Base-by-base conservation (phyloP, 805 yeast species). In the Candida ascalaphidarum region DNA sequence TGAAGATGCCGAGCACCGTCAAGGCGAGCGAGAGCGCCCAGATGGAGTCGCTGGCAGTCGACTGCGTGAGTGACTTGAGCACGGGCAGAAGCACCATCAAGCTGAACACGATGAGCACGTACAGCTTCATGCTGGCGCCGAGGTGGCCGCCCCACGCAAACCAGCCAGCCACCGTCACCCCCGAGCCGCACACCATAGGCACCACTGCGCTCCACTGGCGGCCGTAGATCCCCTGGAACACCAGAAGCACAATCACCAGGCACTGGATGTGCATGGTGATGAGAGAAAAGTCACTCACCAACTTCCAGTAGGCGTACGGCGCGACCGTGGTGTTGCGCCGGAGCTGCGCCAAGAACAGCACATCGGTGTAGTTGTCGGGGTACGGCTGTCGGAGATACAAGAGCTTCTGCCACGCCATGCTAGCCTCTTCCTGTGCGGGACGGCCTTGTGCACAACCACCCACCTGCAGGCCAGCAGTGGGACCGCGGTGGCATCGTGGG, bases 11-110 rank as follows among this genome's bases (percentile, higher is more conserved):
- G 24, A 77, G 58, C 8, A 84, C 41, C 18, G 82, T 76, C 11
- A 92, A 60, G 77, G 95, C 80, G 26, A 79, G 75, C 6, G 94
- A 74, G 4, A 92, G 54, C 0, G 95, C 86, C 96, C 97, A 89
- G 34, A 92, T 85, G 11, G 96, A 84, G 57, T 92, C 97, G 1
- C 92, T 80, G 0, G 96, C 75, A 0, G 96, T 85, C 0, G 95
- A 81, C 43, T 77, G 74, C 0, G 96, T 85, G 23, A 92, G 64
- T 0, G 96, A 85, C 41, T 83, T 81, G 27, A 92, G 66, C 1
- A 92, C 89, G 0, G 98, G 98, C 0, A 96, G 81, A 23, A 89
- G 61, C 1, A 92, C 77, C 23, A 85, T 59, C 22, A 88, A 58
- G 3, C 82, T 71, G 33, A 88, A 70, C 2, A 78, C 65, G 9